Evolutionary conservation across 306 rosid genomes (phyloP).

Genomic region (Pueraria montana): DNA sequence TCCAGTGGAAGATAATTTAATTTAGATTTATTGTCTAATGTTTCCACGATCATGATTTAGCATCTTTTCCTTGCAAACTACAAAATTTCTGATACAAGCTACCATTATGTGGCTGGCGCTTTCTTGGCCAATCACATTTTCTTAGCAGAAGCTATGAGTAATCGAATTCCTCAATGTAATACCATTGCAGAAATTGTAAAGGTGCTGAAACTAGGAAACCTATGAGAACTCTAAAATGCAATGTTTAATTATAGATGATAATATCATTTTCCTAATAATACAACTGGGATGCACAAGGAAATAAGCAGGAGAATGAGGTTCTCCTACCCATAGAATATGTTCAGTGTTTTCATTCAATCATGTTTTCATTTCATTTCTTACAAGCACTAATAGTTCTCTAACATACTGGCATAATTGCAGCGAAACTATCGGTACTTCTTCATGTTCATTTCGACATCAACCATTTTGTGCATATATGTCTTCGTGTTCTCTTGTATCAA

Average conservation of each 20-base stretch:
- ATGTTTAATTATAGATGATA: slow-evolving; percentile 5
- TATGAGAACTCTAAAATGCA: slow-evolving; percentile 3
- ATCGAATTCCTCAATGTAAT: slow-evolving; percentile 17
- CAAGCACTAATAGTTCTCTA: slow-evolving; percentile 45
- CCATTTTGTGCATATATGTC: slow-evolving; percentile 84
- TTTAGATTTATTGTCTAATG: slow-evolving; percentile 9
- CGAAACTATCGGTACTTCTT: slow-evolving; percentile 93
- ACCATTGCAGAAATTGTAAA: background rate
- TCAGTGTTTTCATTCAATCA: background rate
- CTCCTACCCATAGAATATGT: background rate
- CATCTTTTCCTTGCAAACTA: slow-evolving; percentile 24
- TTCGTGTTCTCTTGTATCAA: slow-evolving; percentile 72
- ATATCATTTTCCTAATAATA: slow-evolving; percentile 16
- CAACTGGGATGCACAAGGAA: slow-evolving; percentile 14
- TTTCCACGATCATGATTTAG: background rate
- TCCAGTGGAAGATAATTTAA: background rate
- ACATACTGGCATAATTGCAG: slow-evolving; percentile 65
- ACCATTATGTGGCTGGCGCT: slow-evolving; percentile 2
- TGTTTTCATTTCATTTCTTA: slow-evolving; percentile 36
- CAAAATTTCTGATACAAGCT: background rate
- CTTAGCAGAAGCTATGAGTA: slow-evolving; percentile 13
- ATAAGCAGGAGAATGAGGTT: slow-evolving; percentile 20
- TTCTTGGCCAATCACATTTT: background rate
- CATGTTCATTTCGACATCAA: slow-evolving; percentile 89
- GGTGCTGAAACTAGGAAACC: slow-evolving; percentile 13